Evolutionary conservation across 1,284 basidiomycete species (phyloP).

Genomic region (Coniferiporia sulphurascens): DNA sequence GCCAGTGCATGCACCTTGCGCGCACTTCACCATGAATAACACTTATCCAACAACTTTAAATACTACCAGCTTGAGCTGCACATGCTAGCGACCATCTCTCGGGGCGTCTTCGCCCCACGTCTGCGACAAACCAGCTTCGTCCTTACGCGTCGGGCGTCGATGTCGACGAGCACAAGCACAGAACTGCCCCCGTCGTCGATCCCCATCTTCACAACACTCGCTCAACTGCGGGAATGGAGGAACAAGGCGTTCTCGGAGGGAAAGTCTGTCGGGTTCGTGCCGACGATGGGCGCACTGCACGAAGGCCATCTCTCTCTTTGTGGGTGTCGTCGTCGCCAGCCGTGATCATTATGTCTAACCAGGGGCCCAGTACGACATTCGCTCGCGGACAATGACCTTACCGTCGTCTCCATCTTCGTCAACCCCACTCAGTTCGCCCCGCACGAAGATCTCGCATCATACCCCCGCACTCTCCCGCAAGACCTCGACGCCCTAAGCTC

Average conservation of each 20-base stretch:
- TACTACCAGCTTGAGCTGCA: neutral
- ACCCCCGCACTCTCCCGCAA: conserved; percentile 78
- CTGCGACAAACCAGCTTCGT: neutral
- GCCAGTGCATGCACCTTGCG: neutral
- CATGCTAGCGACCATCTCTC: neutral
- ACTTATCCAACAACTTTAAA: neutral
- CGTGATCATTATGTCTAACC: conserved; percentile 17
- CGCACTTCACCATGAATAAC: neutral
- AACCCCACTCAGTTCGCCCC: conserved; percentile 98
- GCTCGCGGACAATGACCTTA: conserved; percentile 76
- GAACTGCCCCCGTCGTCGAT: conserved; percentile 51
- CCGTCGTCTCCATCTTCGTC: conserved; percentile 94
- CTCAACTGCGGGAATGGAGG: conserved; percentile 76
- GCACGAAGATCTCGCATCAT: conserved; percentile 87
- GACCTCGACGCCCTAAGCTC: conserved; percentile 53
- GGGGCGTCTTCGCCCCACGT: neutral
- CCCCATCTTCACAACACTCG: conserved; percentile 71
- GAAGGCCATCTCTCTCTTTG: conserved; percentile 89
- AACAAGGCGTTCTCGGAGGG: conserved; percentile 50
- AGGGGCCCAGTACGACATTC: conserved; percentile 55
- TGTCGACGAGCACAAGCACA: conserved; percentile 11
- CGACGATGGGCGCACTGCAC: conserved; percentile 97
- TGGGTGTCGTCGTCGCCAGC: conserved; percentile 31
- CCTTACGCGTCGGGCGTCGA: conserved; percentile 1
- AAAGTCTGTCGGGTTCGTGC: conserved; percentile 84